A percentile compares a stretch with the other conserved stretches of the same genome.
phyloP scores from a whole-genome alignment of 2,329 filamentous ascomycete species.

The Fusarium xyrophilum region DNA sequence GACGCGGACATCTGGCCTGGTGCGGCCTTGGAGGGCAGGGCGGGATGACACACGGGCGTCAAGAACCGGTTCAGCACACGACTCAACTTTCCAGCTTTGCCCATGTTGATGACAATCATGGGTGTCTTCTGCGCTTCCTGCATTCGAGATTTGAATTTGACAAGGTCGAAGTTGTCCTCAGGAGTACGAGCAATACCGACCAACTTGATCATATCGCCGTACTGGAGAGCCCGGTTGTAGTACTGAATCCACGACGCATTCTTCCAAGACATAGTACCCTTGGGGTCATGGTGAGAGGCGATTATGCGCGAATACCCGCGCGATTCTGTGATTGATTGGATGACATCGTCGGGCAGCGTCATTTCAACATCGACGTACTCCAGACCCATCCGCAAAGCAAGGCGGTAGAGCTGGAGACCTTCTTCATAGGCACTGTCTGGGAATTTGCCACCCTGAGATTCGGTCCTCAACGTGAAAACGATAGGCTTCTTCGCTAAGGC shows the following conservation, averaged over 20 bases:
- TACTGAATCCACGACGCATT: conserved; percentile 91
- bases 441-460: conserved; percentile 86
- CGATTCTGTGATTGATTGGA: conserved; percentile 69
- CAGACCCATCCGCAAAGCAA: conserved; percentile 81
- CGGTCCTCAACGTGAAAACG: conserved; percentile 90
- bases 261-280: conserved; percentile 80
- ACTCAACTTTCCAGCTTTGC: conserved; percentile 82
- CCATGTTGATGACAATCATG: conserved; percentile 97
- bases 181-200: conserved; percentile 79
- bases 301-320: conserved; percentile 84
- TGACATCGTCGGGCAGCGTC: conserved; percentile 77
- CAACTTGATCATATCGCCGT: conserved; percentile 93
- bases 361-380: conserved; percentile 96
- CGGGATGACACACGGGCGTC: conserved; percentile 90
- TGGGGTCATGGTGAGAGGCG: conserved; percentile 92
- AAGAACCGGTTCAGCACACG: conserved; percentile 91
- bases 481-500: conserved; percentile 76
- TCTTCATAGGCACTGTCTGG: conserved; percentile 77
- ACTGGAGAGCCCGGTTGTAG: conserved; percentile 89
- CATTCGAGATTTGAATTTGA: conserved; percentile 81
- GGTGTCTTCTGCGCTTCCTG: conserved; percentile 76
- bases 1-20: conserved; percentile 90
- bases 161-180: conserved; percentile 86
- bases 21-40: conserved; percentile 89
- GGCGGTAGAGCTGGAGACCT: conserved; percentile 75